Conservation (phyloP, 2,329 filamentous ascomycete species). For the Dactylonectria estremocensis region DNA sequence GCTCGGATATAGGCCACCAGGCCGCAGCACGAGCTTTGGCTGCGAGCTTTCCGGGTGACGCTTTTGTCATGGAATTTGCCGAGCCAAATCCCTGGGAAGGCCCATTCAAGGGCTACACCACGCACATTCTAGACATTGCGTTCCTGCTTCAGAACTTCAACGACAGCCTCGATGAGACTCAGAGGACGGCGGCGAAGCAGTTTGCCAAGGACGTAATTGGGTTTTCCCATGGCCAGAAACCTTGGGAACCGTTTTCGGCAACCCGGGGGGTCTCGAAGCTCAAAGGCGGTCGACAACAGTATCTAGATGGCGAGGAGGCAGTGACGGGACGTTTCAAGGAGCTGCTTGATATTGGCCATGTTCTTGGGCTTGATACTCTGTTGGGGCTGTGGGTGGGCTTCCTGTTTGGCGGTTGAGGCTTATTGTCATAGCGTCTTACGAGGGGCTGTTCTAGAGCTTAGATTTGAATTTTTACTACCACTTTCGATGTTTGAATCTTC, state of each 20-base stretch:
- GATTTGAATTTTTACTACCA: no score
- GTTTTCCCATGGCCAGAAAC: constrained; percentile 10
- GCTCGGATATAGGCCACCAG: constrained; percentile 15
- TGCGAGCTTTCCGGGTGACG: neutral
- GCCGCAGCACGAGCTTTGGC: constrained; percentile 14
- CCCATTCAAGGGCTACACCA: constrained; percentile 23
- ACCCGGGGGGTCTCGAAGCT: no score
- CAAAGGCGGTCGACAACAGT: no score
- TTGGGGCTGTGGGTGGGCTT: no score
- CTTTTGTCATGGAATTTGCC: constrained; percentile 13
- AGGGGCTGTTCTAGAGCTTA: no score
- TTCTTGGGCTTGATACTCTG: no score
- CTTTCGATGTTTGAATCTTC: no score
- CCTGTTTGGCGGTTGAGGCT: no score
- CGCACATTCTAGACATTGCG: constrained; percentile 32
- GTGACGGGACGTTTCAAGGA: no score
- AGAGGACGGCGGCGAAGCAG: constrained; percentile 10
- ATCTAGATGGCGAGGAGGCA: no score
- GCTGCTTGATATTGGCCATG: no score
- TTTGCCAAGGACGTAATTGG: constrained; percentile 22
- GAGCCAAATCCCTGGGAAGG: constrained; percentile 34
- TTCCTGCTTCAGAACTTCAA: constrained; percentile 35
- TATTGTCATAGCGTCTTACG: no score
- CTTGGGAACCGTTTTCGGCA: neutral
- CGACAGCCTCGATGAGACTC: constrained; percentile 3